A percentile compares a stretch with the other conserved stretches of the same genome.
Evolutionary conservation across 768 basidiomycete genomes (phyloP).

Genomic region (Chalciporus pseudorubinellus): DNA sequence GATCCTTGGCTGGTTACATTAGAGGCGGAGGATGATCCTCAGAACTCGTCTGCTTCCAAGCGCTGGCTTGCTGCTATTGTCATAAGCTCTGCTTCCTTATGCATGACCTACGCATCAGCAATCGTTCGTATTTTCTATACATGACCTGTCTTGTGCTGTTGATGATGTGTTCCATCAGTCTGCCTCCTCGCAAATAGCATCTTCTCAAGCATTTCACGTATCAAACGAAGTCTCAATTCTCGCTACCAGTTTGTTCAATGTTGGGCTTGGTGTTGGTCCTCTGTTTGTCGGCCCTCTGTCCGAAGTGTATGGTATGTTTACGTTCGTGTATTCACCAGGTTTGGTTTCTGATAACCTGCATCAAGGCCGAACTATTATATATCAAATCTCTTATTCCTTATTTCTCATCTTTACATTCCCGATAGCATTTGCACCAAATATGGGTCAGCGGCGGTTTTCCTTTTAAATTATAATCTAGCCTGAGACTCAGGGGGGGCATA

Average conservation of each 20-base stretch:
- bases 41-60: slow-evolving; percentile 33
- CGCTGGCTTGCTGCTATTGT: slow-evolving; percentile 46
- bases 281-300: slow-evolving; percentile 42
- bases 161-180: slow-evolving; percentile 36
- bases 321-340: too few relatives aligned
- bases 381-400: slow-evolving; percentile 55
- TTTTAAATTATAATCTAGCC: too few relatives aligned
- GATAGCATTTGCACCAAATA: slow-evolving; percentile 69
- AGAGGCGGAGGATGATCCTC: slow-evolving; percentile 41
- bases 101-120: slow-evolving; percentile 53
- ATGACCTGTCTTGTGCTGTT: too few relatives aligned
- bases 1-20: slow-evolving; percentile 30
- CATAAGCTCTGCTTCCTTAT: slow-evolving; percentile 43
- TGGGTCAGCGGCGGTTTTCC: slow-evolving; percentile 19
- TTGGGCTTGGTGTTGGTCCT: slow-evolving; percentile 35
- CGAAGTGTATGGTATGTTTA: slow-evolving; percentile 28
- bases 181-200: slow-evolving; percentile 58
- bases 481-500: too few relatives aligned
- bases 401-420: slow-evolving; percentile 69
- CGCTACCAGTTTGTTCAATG: slow-evolving; percentile 44
- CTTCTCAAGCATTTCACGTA: slow-evolving; percentile 52
- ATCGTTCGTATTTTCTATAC: slow-evolving; percentile 37
- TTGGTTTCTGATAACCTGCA: too few relatives aligned
- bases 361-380: slow-evolving; percentile 54
- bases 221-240: slow-evolving; percentile 51